Evolutionary conservation across 345 rosid genomes (phyloP), one percentile per base, ranked within the genome.

Genomic region (Chamaenerion angustifolium): DNA sequence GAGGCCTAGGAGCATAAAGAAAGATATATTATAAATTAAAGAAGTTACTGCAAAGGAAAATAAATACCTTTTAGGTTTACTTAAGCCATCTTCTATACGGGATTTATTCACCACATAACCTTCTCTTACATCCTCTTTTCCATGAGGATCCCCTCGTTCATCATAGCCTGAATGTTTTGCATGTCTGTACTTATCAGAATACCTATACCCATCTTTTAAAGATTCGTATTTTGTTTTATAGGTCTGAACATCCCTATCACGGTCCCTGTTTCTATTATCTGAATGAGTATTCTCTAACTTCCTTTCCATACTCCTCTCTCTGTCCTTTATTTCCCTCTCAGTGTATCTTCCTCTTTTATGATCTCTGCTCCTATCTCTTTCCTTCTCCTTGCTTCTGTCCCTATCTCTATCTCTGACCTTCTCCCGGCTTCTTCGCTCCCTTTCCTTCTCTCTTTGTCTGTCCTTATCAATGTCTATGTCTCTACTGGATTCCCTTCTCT

Each of bases 31-130:
- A n/a, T 31, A 11, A 11, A 47, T 46, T 27, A 16, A 5, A 54
- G 46, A 43, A 44, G 6, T 37, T 40, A n/a, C 3, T 11, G 40
- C 15, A 0, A 3, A 4, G 19, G 17, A 14, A 23, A 40, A 9
- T 35, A 40, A 23, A 11, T 75, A 84, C 96, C 92, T 76, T 58
- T 46, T 40, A 17, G 45, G 45, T 64, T 49, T 64, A 27, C 76
- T 71, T 13, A 51, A 45, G 63, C 35, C 54, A 43, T 59, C 70
- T 46, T 59, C 74, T 44, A 65, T 52, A 51, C 65, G 66, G 59
- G 65, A 59, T 48, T 56, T 65, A 57, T 58, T 67, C 58, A 69
- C 60, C 55, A 51, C 56, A 49, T 66, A 56, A 37, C 45, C 37
- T 64, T 67, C 73, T 13, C n/a, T n/a, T 11, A 46, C 31, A 60